A percentile compares a stretch with the other conserved stretches of the same genome.
phyloP scores from a whole-genome alignment of 1,284 basidiomycete genomes.

The Ceratobasidium sp. region DNA sequence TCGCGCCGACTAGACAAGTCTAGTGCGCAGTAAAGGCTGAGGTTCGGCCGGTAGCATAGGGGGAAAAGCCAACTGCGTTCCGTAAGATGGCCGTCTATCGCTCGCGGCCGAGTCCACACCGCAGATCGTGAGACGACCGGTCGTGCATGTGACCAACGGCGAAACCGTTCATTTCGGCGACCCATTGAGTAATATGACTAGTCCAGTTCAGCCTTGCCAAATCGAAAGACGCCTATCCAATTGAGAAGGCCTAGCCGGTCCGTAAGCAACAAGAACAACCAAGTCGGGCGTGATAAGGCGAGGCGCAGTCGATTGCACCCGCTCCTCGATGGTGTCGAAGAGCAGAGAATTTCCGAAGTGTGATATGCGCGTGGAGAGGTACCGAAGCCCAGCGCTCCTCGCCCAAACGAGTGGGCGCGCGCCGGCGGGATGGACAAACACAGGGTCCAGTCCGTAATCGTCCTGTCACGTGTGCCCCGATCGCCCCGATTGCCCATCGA shows the following conservation, averaged over 20 bases:
- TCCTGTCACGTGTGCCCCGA: conserved; percentile 16
- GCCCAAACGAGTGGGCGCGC: conserved; percentile 10
- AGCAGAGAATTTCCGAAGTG: background rate
- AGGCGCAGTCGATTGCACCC: background rate
- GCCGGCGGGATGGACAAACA: conserved; percentile 13
- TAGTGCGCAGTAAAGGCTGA: no score
- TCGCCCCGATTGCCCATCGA: conserved; percentile 10
- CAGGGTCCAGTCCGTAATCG: conserved; percentile 25
- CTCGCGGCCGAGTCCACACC: conserved; percentile 34
- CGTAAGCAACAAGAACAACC: background rate
- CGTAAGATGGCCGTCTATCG: background rate
- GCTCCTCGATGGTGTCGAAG: no score
- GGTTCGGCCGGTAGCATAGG: conserved; percentile 6
- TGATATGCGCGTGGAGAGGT: background rate
- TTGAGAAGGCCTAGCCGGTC: background rate
- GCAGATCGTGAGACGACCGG: conserved; percentile 27
- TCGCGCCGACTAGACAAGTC: no score
- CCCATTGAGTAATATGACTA: background rate
- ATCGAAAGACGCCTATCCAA: background rate
- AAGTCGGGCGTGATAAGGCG: background rate
- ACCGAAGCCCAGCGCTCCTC: background rate
- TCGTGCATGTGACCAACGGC: conserved; percentile 32
- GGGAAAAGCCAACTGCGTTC: background rate
- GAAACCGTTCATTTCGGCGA: conserved; percentile 15
- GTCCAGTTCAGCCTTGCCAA: background rate